These are phyloP conservation scores for Kalmusia sp. DNA, from an alignment of 2,329 filamentous ascomycete genomes.

Conservation along the genomic window DNA sequence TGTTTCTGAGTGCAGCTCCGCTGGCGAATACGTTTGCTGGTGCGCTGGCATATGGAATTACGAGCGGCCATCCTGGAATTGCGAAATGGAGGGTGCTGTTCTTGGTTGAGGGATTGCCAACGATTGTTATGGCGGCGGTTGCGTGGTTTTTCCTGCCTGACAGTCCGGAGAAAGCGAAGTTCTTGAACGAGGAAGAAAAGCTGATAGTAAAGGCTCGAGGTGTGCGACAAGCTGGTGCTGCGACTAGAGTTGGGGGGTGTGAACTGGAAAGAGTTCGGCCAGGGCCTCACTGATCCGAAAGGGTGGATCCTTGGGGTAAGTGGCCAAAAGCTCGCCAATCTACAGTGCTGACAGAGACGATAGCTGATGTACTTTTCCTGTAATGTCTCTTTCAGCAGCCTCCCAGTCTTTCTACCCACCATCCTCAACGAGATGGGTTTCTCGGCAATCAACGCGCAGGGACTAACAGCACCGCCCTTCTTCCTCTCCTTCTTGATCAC, in stretches of 20 bases:
- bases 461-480: conserved; percentile 74
- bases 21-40: conserved; percentile 83
- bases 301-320: conserved; percentile 43
- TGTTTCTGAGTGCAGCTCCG: conserved; percentile 63
- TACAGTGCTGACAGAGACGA: background rate
- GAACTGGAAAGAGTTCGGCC: conserved; percentile 37
- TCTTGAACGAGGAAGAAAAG: conserved; percentile 52
- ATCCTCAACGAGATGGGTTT: conserved; percentile 68
- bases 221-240: conserved; percentile 37
- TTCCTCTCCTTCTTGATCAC: conserved; percentile 71
- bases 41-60: conserved; percentile 63
- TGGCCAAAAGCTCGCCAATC: too few relatives aligned
- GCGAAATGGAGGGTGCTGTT: conserved; percentile 69
- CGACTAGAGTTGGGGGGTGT: conserved; percentile 35
- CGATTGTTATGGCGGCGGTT: conserved; percentile 49
- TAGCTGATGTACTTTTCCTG: conserved; percentile 47
- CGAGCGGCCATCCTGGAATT: conserved; percentile 62
- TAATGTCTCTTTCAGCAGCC: conserved; percentile 60
- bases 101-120: conserved; percentile 54
- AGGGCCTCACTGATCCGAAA: conserved; percentile 39
- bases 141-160: conserved; percentile 55
- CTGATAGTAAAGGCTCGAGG: conserved; percentile 37
- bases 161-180: conserved; percentile 51
- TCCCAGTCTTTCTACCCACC: conserved; percentile 53
- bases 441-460: conserved; percentile 70